phyloP scores from a whole-genome alignment of 345 rosid species.

The Bretschneidera sinensis region DNA sequence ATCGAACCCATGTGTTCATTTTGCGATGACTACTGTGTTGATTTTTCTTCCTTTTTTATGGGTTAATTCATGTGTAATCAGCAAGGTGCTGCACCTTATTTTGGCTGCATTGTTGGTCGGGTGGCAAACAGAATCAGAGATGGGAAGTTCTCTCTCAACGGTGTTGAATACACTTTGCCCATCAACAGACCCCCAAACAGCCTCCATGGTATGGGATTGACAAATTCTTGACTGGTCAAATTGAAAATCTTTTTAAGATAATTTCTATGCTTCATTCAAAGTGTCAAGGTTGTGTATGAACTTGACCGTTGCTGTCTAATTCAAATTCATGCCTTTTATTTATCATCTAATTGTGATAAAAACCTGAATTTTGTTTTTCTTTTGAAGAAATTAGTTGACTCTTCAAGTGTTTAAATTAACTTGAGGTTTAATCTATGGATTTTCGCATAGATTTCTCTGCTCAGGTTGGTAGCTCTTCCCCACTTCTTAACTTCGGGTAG shows the following conservation, averaged over 20 bases:
- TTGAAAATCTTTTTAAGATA: too few relatives aligned
- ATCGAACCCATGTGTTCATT: too few relatives aligned
- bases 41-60: neutral
- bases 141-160: constrained; percentile 77
- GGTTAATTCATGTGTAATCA: constrained; percentile 23
- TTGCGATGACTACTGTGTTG: neutral
- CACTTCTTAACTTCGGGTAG: too few relatives aligned
- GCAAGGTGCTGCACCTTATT: constrained; percentile 80
- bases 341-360: too few relatives aligned
- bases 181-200: constrained; percentile 91
- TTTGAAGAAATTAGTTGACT: too few relatives aligned
- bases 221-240: neutral
- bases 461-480: neutral
- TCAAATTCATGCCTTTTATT: too few relatives aligned
- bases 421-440: neutral
- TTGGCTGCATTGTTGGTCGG: constrained; percentile 94
- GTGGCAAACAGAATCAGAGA: constrained; percentile 85
- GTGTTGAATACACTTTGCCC: constrained; percentile 62
- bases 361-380: too few relatives aligned
- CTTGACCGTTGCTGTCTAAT: too few relatives aligned
- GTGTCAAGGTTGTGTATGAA: too few relatives aligned
- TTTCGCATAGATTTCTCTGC: neutral
- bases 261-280: too few relatives aligned
- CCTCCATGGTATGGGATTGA: constrained; percentile 66
- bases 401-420: too few relatives aligned